phyloP scores from a whole-genome alignment of 1,139 yeast species.

The Debaryomyces sp. region DNA sequence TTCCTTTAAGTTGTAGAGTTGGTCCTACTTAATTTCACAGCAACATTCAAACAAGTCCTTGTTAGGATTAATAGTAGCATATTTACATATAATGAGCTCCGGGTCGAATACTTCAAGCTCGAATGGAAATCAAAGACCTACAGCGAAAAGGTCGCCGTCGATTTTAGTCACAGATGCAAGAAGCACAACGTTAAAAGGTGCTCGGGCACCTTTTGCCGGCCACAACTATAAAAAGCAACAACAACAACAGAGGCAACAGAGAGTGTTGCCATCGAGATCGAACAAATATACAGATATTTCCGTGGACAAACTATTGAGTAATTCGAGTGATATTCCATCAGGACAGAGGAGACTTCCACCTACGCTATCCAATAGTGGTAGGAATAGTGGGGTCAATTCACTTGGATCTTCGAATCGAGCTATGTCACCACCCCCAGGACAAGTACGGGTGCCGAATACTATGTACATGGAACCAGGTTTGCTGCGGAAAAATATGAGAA shows the following conservation, averaged over 20 bases:
- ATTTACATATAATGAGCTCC: conserved; percentile 7
- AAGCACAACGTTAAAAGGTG: conserved; percentile 54
- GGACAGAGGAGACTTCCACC: conserved; percentile 59
- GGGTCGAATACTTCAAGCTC: conserved; percentile 8
- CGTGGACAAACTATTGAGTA: conserved; percentile 69
- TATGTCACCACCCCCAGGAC: conserved; percentile 12
- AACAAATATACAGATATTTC: conserved; percentile 69
- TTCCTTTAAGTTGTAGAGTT: background rate
- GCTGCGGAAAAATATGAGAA: conserved; percentile 33
- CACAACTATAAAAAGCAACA: conserved; percentile 48
- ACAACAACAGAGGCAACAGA: conserved; percentile 24
- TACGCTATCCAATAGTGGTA: conserved; percentile 18
- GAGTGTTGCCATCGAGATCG: conserved; percentile 29
- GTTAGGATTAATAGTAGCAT: background rate
- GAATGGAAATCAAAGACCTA: conserved; percentile 43
- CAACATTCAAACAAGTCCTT: background rate
- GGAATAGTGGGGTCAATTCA: background rate
- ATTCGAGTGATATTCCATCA: conserved; percentile 84
- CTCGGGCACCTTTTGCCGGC: conserved; percentile 87
- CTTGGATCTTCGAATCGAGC: conserved; percentile 9
- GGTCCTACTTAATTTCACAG: background rate
- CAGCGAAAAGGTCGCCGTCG: conserved; percentile 91
- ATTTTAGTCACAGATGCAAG: conserved; percentile 90
- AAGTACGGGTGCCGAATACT: conserved; percentile 8
- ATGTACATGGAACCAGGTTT: background rate